Base-by-base conservation (phyloP, 1,139 yeast species). In the Torulaspora globosa region DNA sequence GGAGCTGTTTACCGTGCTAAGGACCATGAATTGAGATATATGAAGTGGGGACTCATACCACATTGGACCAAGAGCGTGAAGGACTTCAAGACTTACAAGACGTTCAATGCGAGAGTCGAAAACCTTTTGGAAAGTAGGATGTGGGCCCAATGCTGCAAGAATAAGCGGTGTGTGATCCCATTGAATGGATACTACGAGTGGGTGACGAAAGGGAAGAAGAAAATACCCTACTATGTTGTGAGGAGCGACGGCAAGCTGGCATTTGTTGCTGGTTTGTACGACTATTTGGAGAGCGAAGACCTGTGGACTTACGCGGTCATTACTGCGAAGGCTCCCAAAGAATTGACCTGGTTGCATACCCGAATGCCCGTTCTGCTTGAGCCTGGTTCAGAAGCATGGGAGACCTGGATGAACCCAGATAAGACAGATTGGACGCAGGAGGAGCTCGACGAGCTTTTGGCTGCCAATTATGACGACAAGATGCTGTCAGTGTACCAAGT, bases 141-240 rank as follows among this genome's bases (percentile, higher is more conserved):
- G 26, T 84, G 90, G 89, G 49, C 47, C 2, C 50, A 51, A 8
- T 51, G 58, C 29, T 46, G 56, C 36, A 45, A 51, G 18, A 70
- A 67, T 21, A 53, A 55, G 37, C 56, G 75, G 10, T 89, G 96
- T 60, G 81, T 82, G 1, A 78, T 88, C 0, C 90, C 95, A 0
- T 75, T 85, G 34, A 78, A 78, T 57, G 97, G 97, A 0, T 90
- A 89, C 63, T 89, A 78, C 60, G 97, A 89, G 64, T 89, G 97
- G 97, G 54, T 47, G 39, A 56, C 55, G 28, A 60, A 46, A 41
- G 63, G 57, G 44, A 54, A 58, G 30, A 70, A 69, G 15, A 80
- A 77, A 54, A 62, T 63, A 0, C 96, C 97, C 0, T 79, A 83
- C 61, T 89, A 71, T 60, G 73, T 89, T 12, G 76, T 74, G 42